phyloP scores from a whole-genome alignment of 1,284 basidiomycete genomes.

The Marasmius tenuissimus region DNA sequence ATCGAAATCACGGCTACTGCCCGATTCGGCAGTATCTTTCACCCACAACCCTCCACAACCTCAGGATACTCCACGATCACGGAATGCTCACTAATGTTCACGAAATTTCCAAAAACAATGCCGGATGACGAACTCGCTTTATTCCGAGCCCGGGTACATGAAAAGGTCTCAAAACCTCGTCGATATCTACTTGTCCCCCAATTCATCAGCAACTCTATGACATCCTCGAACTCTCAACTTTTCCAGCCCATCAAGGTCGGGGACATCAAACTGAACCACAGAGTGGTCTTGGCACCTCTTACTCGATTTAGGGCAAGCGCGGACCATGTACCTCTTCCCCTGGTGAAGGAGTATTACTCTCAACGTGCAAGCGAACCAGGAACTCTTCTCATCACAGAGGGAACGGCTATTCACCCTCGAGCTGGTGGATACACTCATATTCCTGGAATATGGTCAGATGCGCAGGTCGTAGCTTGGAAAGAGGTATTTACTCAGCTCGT shows the following conservation, averaged over 20 bases:
- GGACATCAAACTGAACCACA: conserved; percentile 21
- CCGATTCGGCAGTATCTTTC: too few species aligned
- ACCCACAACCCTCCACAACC: too few species aligned
- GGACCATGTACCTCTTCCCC: conserved; percentile 25
- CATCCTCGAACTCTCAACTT: conserved; percentile 11
- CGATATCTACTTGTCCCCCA: too few species aligned
- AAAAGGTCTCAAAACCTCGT: too few species aligned
- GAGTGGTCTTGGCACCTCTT: conserved; percentile 27
- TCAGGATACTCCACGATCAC: too few species aligned
- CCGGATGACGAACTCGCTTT: too few species aligned
- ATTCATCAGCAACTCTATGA: not conserved
- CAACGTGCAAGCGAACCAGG: conserved; percentile 34
- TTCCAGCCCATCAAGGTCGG: conserved; percentile 26
- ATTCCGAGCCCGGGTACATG: too few species aligned
- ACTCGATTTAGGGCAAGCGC: conserved; percentile 23
- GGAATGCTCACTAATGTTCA: too few species aligned
- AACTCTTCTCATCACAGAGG: conserved; percentile 39
- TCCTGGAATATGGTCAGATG: conserved; percentile 35
- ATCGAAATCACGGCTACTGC: too few species aligned
- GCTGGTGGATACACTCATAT: conserved; percentile 26
- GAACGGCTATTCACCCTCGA: conserved; percentile 29
- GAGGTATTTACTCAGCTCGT: conserved; percentile 20
- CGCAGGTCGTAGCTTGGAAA: conserved; percentile 39
- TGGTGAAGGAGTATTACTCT: conserved; percentile 32
- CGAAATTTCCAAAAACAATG: too few species aligned